A percentile compares a stretch with the other conserved stretches of the same genome.
Conservation (phyloP, 345 rosid species). For the Bretschneidera sinensis region DNA sequence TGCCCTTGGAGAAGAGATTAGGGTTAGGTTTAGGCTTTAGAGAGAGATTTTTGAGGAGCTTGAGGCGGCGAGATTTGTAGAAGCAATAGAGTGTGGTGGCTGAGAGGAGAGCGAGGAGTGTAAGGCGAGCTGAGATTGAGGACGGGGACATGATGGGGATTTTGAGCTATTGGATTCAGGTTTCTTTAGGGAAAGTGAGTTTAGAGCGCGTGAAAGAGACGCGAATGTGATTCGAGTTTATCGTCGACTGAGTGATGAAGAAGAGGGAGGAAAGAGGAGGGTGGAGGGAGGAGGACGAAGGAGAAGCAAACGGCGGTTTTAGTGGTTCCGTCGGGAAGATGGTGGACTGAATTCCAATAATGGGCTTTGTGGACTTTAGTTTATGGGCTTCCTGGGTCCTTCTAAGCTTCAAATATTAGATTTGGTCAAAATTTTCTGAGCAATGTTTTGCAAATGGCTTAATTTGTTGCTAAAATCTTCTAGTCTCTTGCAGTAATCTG, state of each 20-base stretch:
- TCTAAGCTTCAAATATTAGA: no score
- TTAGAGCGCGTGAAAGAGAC: not conserved
- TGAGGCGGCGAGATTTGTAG: conserved; percentile 76
- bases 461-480: no score
- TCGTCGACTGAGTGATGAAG: conserved; percentile 1
- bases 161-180: not conserved
- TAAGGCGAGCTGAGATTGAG: conserved; percentile 50
- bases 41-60: conserved; percentile 30
- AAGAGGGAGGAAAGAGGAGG: not conserved
- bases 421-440: no score
- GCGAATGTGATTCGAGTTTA: not conserved
- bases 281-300: no score
- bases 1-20: conserved; percentile 28
- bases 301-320: no score
- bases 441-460: no score
- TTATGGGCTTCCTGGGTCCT: no score
- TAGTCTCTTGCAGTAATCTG: no score
- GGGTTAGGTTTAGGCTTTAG: conserved; percentile 25
- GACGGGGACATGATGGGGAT: conserved; percentile 35
- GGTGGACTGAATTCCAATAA: no score
- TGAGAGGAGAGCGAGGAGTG: conserved; percentile 72
- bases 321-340: no score
- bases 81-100: conserved; percentile 76
- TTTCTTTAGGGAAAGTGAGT: not conserved
- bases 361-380: no score